Evolutionary conservation across 2,329 filamentous ascomycete genomes (phyloP).

Genomic region (Colletotrichum horii): DNA sequence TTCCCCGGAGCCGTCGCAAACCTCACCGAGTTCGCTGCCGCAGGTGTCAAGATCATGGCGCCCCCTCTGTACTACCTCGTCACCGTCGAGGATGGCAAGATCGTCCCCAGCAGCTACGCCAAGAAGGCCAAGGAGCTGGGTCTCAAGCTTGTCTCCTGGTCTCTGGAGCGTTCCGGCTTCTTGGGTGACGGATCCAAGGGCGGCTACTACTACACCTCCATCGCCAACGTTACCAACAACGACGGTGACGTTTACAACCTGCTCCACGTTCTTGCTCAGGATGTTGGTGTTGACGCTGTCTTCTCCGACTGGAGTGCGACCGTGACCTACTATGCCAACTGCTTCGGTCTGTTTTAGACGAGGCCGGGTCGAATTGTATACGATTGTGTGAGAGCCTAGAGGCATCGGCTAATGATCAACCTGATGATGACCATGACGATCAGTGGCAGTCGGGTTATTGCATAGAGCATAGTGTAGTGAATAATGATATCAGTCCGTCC

Average conservation of each 20-base stretch:
- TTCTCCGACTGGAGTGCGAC: conserved; percentile 76
- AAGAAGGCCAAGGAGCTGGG: conserved; percentile 63
- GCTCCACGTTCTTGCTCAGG: conserved; percentile 66
- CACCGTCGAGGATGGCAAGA: conserved; percentile 53
- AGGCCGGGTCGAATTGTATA: neutral
- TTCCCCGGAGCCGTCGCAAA: conserved; percentile 60
- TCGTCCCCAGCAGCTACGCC: conserved; percentile 70
- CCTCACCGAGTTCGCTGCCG: conserved; percentile 58
- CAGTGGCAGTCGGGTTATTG: neutral
- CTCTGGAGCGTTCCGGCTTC: conserved; percentile 69
- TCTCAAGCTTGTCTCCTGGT: conserved; percentile 72
- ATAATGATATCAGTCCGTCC: neutral
- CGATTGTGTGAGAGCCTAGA: neutral
- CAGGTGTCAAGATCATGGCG: conserved; percentile 66
- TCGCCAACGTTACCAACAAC: conserved; percentile 59
- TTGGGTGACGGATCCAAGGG: conserved; percentile 53
- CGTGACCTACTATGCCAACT: conserved; percentile 75
- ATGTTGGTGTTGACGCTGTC: conserved; percentile 66
- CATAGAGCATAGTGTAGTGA: neutral
- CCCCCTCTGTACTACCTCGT: conserved; percentile 70
- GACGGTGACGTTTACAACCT: conserved; percentile 72
- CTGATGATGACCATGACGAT: neutral
- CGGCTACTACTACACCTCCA: conserved; percentile 62
- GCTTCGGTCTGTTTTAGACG: conserved; percentile 51
- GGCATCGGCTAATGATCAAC: neutral